Conservation (phyloP, 108 stramenopile species). For the Nitzschia sp. region DNA sequence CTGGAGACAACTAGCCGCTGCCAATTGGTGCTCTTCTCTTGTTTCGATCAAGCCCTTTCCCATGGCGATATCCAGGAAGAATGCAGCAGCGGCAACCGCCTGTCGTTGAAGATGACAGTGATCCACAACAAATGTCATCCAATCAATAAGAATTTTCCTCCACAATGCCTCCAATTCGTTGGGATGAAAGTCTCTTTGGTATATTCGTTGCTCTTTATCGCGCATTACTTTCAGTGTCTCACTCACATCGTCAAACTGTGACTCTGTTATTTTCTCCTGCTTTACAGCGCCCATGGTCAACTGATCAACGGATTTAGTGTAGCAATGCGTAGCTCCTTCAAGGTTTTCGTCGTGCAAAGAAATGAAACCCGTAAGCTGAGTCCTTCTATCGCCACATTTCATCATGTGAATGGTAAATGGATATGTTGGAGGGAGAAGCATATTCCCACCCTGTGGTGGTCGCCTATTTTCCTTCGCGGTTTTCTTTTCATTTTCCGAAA, state of each 20-base stretch:
- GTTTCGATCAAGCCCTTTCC: conserved; percentile 32
- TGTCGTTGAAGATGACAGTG: conserved; percentile 48
- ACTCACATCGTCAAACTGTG: conserved; percentile 19
- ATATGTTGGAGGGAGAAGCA: too few relatives aligned
- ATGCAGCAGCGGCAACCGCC: conserved; percentile 44
- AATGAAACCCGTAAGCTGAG: too few relatives aligned
- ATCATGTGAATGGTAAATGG: too few relatives aligned
- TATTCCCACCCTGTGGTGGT: too few relatives aligned
- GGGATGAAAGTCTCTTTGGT: not conserved
- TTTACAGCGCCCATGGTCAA: not conserved
- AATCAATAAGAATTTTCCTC: conserved; percentile 52
- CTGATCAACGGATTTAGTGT: too few relatives aligned
- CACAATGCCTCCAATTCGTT: conserved; percentile 38
- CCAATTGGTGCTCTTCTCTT: conserved; percentile 50
- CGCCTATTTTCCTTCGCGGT: too few relatives aligned
- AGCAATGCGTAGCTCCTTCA: too few relatives aligned
- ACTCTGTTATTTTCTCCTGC: not conserved
- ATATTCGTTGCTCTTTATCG: conserved; percentile 2
- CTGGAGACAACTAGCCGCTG: conserved; percentile 60
- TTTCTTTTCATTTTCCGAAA: too few relatives aligned
- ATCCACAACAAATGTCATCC: conserved; percentile 69
- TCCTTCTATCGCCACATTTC: too few relatives aligned
- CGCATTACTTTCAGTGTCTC: conserved; percentile 19
- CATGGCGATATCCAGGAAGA: conserved; percentile 49
- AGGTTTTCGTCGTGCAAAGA: too few relatives aligned